Evolutionary conservation across 495 filamentous ascomycete genomes (phyloP), one percentile per base, ranked within the genome.

Genomic region (Podospora sp.): DNA sequence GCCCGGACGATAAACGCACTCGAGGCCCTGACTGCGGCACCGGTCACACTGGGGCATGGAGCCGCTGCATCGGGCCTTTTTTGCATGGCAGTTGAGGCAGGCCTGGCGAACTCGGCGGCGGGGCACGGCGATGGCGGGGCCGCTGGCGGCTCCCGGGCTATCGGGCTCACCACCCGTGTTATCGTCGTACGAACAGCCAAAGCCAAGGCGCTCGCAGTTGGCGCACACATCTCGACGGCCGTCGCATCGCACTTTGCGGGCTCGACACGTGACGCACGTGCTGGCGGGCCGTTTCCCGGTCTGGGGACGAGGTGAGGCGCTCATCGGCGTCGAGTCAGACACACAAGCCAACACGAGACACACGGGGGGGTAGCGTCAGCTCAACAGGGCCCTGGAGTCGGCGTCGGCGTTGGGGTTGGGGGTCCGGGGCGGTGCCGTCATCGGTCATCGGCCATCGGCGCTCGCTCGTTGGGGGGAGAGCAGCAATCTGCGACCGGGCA

Each of bases 231-330:
- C 75, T 16, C 76, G 80, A 0, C 77, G 77, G 12, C 82, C 82
- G 60, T 84, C 81, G 70, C 82, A 84, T 25, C 81, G 80, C 18
- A 84, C 82, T 71, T 84, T 84, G 66, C 82, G 80, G 27, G 78
- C 76, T 14, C 82, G 79, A 65, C 82, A 84, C 9, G 81, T 81
- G 65, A 79, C 74, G 69, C 81, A 83, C 27, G 81, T 84, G 46
- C 60, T 63, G 33, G 71, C 66, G 26, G 69, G 68, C 59, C 71
- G 72, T 65, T 74, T 77, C 40, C 16, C 11, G 40, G 40, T 12
- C 56, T 71, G 75, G 7, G 72, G 67, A 18, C 69, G 74, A 18
- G 74, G 70, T 26, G 74, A 76, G 66, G 69, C 65, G 59, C 69
- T 74, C 72, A 72, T 25, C 63, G 63, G 29, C 29, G 33, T 2